A percentile compares a stretch with the other conserved stretches of the same genome.
phyloP scores from a whole-genome alignment of 2,329 filamentous ascomycete genomes.

The Trichoderma arundinaceum region DNA sequence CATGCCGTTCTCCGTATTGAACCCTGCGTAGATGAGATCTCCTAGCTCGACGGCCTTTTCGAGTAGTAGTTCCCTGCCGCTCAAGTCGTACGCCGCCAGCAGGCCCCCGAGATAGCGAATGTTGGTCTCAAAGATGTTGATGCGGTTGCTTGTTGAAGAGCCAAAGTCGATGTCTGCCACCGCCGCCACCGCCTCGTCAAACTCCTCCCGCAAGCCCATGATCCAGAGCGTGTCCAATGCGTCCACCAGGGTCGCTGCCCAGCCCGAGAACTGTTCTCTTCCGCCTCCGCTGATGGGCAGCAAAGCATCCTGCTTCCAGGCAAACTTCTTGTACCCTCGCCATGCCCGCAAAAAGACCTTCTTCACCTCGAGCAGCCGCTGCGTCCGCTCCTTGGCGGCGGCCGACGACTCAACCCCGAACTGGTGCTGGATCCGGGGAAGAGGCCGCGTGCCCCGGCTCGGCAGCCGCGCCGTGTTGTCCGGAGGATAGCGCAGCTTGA shows the following conservation, averaged over 20 bases:
- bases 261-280: slow-evolving; percentile 67
- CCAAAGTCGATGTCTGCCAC: slow-evolving; percentile 67
- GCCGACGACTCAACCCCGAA: slow-evolving; percentile 41
- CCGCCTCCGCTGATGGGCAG: slow-evolving; percentile 58
- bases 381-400: slow-evolving; percentile 39
- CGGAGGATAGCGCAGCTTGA: slow-evolving; percentile 40
- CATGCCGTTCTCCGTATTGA: slow-evolving; percentile 72
- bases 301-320: slow-evolving; percentile 70
- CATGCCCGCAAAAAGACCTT: slow-evolving; percentile 45
- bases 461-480: slow-evolving; percentile 39
- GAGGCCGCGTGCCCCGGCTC: slow-evolving; percentile 26
- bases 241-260: slow-evolving; percentile 72
- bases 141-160: slow-evolving; percentile 50
- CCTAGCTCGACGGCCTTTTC: slow-evolving; percentile 67
- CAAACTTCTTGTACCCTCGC: slow-evolving; percentile 63
- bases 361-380: slow-evolving; percentile 44
- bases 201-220: slow-evolving; percentile 69
- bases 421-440: slow-evolving; percentile 47
- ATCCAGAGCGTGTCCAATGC: slow-evolving; percentile 75
- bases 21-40: slow-evolving; percentile 68
- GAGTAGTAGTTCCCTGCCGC: slow-evolving; percentile 60
- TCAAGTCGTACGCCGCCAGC: slow-evolving; percentile 72
- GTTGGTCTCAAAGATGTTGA: slow-evolving; percentile 74
- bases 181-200: slow-evolving; percentile 65
- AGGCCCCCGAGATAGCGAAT: slow-evolving; percentile 75